Evolutionary conservation across 345 rosid species (phyloP).

Genomic region (Heritiera littoralis): DNA sequence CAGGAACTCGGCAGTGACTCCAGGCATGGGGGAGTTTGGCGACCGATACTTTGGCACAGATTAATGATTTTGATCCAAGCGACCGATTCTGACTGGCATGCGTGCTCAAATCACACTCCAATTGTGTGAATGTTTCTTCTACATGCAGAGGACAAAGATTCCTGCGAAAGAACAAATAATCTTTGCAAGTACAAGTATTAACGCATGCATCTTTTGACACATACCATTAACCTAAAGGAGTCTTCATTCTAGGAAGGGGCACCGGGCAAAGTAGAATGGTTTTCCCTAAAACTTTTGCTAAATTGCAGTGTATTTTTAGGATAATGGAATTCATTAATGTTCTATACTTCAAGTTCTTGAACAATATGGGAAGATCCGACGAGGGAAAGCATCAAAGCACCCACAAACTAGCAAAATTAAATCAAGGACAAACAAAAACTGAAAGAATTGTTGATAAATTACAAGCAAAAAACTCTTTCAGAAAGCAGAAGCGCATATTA

Average conservation of each 20-base stretch:
- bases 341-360: background rate
- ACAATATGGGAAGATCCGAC: background rate
- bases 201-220: background rate
- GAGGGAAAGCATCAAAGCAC: background rate
- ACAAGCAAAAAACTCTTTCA: background rate
- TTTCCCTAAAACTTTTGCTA: background rate
- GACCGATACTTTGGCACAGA: conserved; percentile 87
- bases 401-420: background rate
- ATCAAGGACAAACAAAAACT: conserved; percentile 21
- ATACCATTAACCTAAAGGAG: no score
- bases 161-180: background rate
- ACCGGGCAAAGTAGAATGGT: no score
- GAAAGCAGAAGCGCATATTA: background rate
- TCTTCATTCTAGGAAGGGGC: no score
- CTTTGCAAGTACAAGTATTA: background rate
- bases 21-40: no score
- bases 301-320: background rate
- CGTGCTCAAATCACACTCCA: background rate
- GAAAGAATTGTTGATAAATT: background rate
- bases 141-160: background rate
- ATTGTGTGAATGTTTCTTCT: background rate
- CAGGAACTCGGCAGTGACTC: no score
- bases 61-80: background rate
- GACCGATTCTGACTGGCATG: background rate
- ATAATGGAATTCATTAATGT: background rate